Base-by-base conservation (phyloP, 176 grass and related monocot species). In the Triticum turgidum region DNA sequence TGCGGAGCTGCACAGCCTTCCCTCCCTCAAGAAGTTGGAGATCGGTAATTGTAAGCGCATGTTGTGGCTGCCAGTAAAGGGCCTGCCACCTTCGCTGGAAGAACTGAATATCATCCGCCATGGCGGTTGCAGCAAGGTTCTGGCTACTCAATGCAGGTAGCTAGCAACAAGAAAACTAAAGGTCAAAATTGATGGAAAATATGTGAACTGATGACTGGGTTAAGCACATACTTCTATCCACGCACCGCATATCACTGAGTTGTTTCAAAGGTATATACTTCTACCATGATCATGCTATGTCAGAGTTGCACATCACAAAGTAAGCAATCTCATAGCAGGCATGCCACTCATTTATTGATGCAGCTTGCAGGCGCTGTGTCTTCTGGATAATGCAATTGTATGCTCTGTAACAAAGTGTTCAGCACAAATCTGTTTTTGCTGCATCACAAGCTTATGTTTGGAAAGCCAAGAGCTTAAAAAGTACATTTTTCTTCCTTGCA, bases 21-120 rank as follows among this genome's bases (percentile, higher is more conserved):
- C 33, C 58, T 89, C 61, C 37, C 87, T 89, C 10, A 3, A 73
- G 63, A 3, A 1, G 21, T 17, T 89, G 21, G 0, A 1, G 5
- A 89, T 89, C 30, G 0, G 0, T 1, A 5, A 6, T 18, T 89
- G 79, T 61, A 47, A 15, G 2, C 2, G 24, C 20, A 73, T 89
- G 12, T 0, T 10, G 32, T 35, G 24, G 6, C 64, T 89, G 34
- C 68, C 81, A 21, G 71, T 18, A 44, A 79, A 12, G 29, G 80
- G 73, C 35, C 39, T 87, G 12, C 85, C 85, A 61, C 29, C 33
- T 5, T 81, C 77, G 1, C 65, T 87, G 18, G 30, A 44, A 72
- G 1, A 32, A 17, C 29, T 87, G 18, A 2, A 4, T 11, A 0
- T 86, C 29, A 17, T 4, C 37, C 24, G 10, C 37, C 4, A 39